Base-by-base conservation (phyloP, 163 green algal genomes). In the Volvox carteri region DNA sequence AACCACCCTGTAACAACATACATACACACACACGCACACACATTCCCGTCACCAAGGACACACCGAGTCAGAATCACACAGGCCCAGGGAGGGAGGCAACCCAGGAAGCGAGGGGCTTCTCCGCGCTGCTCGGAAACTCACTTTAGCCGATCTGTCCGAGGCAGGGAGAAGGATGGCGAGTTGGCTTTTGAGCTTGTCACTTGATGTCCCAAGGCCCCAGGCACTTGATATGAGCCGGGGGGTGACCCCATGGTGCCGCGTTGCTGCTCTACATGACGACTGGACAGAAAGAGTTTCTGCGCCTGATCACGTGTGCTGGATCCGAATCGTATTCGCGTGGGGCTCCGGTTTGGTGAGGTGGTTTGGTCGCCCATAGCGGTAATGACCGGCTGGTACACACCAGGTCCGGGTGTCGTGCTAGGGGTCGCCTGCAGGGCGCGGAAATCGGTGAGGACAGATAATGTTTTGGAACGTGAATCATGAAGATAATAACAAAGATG, bases 141-240 rank as follows among this genome's bases (percentile, higher is more conserved):
- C 88, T 90, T 87, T 14, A 92, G 88, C 11, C 88, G 75, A 75
- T 90, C 83, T 1, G 83, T 92, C 46, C 76, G 75, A 1, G 75
- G 65, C 23, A 92, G 75, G 42, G 75, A 86, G 42, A 76, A 92
- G 19, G 75, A 19, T 19, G 88, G 88, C 18, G 58, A 78, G 76
- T 11, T 90, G 65, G 48, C 58, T 65, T 85, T 84, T 14, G 14
- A n/a, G 11, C 62, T 87, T 23, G 67, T 46, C 4, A 62, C 9
- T 70, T 92, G 88, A 23, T 44, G 44, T 8, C 88, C 83, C 1
- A 92, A 21, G 1, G 87, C 56, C 1, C 76, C 72, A 0, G 87
- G 80, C 60, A 81, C 0, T 21, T 58, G 11, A 74, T 91, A 91
- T 18, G 35, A 48, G 6, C 87, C 87, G 1, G 87, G 87, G 28